Evolutionary conservation across 208 protist species (phyloP).

Genomic region (Hexamita inflata): DNA sequence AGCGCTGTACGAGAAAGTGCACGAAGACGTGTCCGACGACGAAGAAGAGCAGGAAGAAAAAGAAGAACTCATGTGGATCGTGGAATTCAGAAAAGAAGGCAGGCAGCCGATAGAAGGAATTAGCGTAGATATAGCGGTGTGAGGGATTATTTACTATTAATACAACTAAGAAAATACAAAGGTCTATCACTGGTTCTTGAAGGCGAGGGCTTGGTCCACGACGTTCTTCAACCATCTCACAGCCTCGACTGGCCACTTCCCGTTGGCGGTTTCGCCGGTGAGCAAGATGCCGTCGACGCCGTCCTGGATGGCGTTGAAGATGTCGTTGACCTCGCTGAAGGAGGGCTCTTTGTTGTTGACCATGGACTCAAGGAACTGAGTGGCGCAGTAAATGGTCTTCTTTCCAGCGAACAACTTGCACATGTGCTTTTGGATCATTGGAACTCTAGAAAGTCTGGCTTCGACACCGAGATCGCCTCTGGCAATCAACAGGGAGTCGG

Average conservation of each 20-base stretch:
- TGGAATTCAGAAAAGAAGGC: no score
- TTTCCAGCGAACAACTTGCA: not conserved
- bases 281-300: constrained; percentile 28
- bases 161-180: no score
- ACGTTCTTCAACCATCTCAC: not conserved
- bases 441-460: not conserved
- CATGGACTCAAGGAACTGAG: constrained; percentile 50
- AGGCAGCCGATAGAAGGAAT: no score
- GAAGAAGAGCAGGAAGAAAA: no score
- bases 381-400: constrained; percentile 43
- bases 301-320: constrained; percentile 41
- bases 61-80: no score
- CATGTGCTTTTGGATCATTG: constrained; percentile 12
- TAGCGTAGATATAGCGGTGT: no score
- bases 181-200: no score
- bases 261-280: constrained; percentile 8
- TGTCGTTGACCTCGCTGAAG: constrained; percentile 41
- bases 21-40: no score
- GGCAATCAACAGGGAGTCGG: constrained; percentile 47
- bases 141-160: no score
- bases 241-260: not conserved
- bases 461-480: constrained; percentile 43
- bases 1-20: no score
- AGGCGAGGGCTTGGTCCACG: no score
- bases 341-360: constrained; percentile 39